phyloP scores from a whole-genome alignment of 2,329 filamentous ascomycete species.

The Periconia digitata region DNA sequence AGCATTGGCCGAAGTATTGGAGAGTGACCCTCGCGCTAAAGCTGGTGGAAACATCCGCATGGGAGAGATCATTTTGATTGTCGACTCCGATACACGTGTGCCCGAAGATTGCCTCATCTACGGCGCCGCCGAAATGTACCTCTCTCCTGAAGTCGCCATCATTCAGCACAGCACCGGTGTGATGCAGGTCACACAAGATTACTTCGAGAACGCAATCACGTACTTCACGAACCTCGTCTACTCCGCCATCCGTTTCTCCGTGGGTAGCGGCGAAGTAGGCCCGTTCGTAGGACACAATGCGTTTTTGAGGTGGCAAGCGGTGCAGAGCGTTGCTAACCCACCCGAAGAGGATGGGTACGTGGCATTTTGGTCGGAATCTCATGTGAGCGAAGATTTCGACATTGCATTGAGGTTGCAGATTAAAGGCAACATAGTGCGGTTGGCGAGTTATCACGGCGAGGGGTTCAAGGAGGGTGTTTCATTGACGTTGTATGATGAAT shows the following conservation, averaged over 20 bases:
- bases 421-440: slow-evolving; percentile 65
- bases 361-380: slow-evolving; percentile 73
- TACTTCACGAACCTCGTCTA: slow-evolving; percentile 79
- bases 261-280: slow-evolving; percentile 68
- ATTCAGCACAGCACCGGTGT: slow-evolving; percentile 69
- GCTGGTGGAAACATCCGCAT: slow-evolving; percentile 82
- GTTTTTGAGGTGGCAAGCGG: slow-evolving; percentile 67
- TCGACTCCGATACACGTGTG: slow-evolving; percentile 23
- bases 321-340: slow-evolving; percentile 55
- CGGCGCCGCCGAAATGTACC: slow-evolving; percentile 77
- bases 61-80: slow-evolving; percentile 76
- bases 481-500: slow-evolving; percentile 70
- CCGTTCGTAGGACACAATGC: slow-evolving; percentile 78
- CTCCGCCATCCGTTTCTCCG: slow-evolving; percentile 67
- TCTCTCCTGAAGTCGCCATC: slow-evolving; percentile 74
- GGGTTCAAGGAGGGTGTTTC: slow-evolving; percentile 74
- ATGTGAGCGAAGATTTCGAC: slow-evolving; percentile 76
- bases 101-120: slow-evolving; percentile 76
- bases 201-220: slow-evolving; percentile 74
- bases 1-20: slow-evolving; percentile 63
- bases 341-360: slow-evolving; percentile 58
- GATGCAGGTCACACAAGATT: slow-evolving; percentile 71
- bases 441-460: slow-evolving; percentile 67
- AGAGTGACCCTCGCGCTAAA: slow-evolving; percentile 68
- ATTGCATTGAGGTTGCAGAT: slow-evolving; percentile 71